These are phyloP conservation scores for Leucocoprinus leucothites DNA, from an alignment of 768 basidiomycete species.

Conservation along the genomic window DNA sequence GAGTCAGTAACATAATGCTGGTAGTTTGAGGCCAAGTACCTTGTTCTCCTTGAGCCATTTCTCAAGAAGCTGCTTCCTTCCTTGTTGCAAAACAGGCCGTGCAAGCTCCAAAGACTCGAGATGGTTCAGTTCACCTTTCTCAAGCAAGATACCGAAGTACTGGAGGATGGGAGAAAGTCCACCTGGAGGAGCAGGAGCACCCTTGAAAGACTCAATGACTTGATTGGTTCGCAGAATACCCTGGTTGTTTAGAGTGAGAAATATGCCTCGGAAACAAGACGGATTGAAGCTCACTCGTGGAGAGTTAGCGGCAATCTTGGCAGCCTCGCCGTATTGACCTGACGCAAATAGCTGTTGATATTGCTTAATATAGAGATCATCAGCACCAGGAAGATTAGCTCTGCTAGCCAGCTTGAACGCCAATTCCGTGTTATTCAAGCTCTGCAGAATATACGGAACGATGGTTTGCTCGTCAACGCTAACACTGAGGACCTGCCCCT, in stretches of 20 bases:
- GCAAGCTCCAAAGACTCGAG: slow-evolving; percentile 94
- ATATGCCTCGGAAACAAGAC: neutral
- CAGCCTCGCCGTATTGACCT: slow-evolving; percentile 90
- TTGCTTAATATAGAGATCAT: slow-evolving; percentile 93
- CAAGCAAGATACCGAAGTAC: slow-evolving; percentile 97
- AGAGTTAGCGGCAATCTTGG: slow-evolving; percentile 97
- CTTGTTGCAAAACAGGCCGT: slow-evolving; percentile 92
- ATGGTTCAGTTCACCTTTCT: slow-evolving; percentile 98
- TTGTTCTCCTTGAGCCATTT: slow-evolving; percentile 99
- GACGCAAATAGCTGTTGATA: slow-evolving; percentile 88
- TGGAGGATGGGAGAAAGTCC: slow-evolving; percentile 94
- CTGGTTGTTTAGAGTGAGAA: slow-evolving; percentile 33
- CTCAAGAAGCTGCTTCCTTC: slow-evolving; percentile 93
- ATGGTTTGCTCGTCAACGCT: slow-evolving; percentile 95
- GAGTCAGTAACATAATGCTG: neutral
- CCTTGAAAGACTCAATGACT: slow-evolving; percentile 97
- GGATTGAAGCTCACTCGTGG: slow-evolving; percentile 60
- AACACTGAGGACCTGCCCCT: slow-evolving; percentile 96
- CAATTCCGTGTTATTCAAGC: slow-evolving; percentile 94
- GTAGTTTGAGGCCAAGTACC: slow-evolving; percentile 35
- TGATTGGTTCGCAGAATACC: slow-evolving; percentile 93
- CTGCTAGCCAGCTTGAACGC: slow-evolving; percentile 98
- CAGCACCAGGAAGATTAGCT: slow-evolving; percentile 94
- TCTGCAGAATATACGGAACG: slow-evolving; percentile 90
- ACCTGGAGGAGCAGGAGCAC: slow-evolving; percentile 86